Conservation (phyloP, 176 grass and related monocot species). For the Urochloa ruziziensis region DNA sequence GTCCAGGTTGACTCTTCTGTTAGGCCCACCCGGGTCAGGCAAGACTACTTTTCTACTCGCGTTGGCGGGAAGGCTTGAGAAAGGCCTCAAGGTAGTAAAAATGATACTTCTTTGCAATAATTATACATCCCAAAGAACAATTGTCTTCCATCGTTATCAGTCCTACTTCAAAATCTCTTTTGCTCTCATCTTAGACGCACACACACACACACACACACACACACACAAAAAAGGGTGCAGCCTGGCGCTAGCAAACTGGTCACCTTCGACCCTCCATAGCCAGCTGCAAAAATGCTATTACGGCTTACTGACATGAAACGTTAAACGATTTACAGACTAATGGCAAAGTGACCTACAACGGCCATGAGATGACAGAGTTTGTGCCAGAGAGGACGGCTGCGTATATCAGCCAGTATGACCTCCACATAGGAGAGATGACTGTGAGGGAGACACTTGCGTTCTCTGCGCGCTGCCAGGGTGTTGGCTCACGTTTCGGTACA, state of each 20-base stretch:
- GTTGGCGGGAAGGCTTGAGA: conserved; percentile 75
- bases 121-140: neutral
- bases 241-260: neutral
- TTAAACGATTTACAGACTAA: conserved; percentile 42
- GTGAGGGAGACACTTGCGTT: conserved; percentile 90
- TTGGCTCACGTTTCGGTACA: conserved; percentile 75
- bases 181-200: neutral
- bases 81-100: conserved; percentile 65
- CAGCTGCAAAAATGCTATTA: neutral
- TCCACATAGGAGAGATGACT: conserved; percentile 97
- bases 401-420: conserved; percentile 94
- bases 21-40: conserved; percentile 90
- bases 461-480: conserved; percentile 90
- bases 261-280: neutral
- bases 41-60: conserved; percentile 91
- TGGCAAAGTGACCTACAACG: conserved; percentile 85
- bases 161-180: neutral
- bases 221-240: neutral
- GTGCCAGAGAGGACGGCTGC: conserved; percentile 89
- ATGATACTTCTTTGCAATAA: neutral
- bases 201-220: no score
- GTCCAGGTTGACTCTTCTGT: conserved; percentile 80
- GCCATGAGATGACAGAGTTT: conserved; percentile 82
- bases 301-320: neutral
- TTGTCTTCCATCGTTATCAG: neutral